Percentiles rank a stretch among this genome's conserved stretches.
Conservation (phyloP, 495 filamentous ascomycete genomes). For the Rhizodiscina lignyota region DNA sequence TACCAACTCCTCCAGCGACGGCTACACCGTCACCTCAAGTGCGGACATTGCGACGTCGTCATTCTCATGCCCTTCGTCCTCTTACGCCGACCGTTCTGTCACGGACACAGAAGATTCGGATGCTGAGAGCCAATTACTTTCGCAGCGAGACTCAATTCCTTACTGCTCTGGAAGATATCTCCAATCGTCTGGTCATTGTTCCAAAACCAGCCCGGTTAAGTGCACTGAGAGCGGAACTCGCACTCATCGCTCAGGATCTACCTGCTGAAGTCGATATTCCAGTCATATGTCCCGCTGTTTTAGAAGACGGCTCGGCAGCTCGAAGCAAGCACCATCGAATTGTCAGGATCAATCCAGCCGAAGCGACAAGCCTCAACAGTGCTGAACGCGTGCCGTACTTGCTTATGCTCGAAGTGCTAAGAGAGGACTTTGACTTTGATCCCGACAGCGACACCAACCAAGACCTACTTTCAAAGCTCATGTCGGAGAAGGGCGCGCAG, state of each 20-base stretch:
- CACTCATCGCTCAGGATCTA: slow-evolving; percentile 53
- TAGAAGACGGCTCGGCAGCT: slow-evolving; percentile 44
- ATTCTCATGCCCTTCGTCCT: slow-evolving; percentile 27
- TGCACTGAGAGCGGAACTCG: slow-evolving; percentile 57
- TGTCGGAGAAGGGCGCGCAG: slow-evolving; percentile 40
- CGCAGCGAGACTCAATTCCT: slow-evolving; percentile 56
- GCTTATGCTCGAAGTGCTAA: slow-evolving; percentile 58
- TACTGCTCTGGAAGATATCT: slow-evolving; percentile 57
- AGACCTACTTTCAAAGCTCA: slow-evolving; percentile 37
- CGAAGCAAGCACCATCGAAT: slow-evolving; percentile 57
- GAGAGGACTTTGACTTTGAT: slow-evolving; percentile 61
- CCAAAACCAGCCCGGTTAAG: slow-evolving; percentile 60
- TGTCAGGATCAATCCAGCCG: slow-evolving; percentile 58
- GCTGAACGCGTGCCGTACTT: slow-evolving; percentile 64
- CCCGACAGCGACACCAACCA: slow-evolving; percentile 48
- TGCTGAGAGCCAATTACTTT: slow-evolving; percentile 59
- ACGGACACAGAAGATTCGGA: slow-evolving; percentile 36
- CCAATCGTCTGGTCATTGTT: slow-evolving; percentile 54
- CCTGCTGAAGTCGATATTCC: slow-evolving; percentile 66
- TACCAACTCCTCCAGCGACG: slow-evolving; percentile 20
- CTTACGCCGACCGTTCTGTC: slow-evolving; percentile 38
- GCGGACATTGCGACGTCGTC: slow-evolving; percentile 21
- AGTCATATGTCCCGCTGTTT: slow-evolving; percentile 50
- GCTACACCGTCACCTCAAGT: slow-evolving; percentile 16
- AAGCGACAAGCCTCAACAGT: slow-evolving; percentile 63